phyloP scores from a whole-genome alignment of 371 early-diverging fungal species.

The Blakeslea trispora region DNA sequence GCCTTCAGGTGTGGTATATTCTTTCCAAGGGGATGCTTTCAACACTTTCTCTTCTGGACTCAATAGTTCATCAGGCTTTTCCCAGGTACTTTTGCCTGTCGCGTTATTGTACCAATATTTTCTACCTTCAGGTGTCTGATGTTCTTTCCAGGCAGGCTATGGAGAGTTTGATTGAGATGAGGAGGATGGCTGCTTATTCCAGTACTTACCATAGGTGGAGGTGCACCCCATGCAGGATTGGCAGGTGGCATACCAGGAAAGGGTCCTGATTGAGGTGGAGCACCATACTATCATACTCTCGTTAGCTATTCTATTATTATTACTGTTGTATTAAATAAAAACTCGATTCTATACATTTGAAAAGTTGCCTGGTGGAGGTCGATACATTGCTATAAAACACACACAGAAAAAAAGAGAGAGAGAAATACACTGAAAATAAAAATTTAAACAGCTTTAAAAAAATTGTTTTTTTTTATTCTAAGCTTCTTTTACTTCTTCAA shows the following conservation, averaged over 20 bases:
- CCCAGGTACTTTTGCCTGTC: constrained; percentile 88
- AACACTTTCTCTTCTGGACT: constrained; percentile 80
- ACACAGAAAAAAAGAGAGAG: constrained; percentile 2
- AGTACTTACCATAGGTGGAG: constrained; percentile 21
- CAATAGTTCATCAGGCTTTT: constrained; percentile 92
- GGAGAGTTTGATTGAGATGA: no score
- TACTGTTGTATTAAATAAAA: no score
- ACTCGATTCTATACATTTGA: no score
- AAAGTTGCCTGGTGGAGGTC: constrained; percentile 31
- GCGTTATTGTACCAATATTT: constrained; percentile 83
- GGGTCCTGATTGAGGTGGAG: not conserved
- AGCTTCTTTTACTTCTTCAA: constrained; percentile 38
- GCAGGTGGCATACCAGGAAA: constrained; percentile 3
- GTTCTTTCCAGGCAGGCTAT: constrained; percentile 71
- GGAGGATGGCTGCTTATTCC: no score
- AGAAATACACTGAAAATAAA: no score
- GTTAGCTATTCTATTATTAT: constrained; percentile 1
- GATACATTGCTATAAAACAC: constrained; percentile 19
- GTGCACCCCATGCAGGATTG: constrained; percentile 14
- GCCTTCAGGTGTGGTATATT: constrained; percentile 81
- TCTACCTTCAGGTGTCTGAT: constrained; percentile 78
- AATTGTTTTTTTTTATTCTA: constrained; percentile 15
- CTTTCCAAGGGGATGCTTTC: constrained; percentile 81
- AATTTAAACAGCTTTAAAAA: no score
- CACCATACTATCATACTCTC: not conserved